Conservation (phyloP, 768 basidiomycete genomes). For the Saitozyma podzolica region DNA sequence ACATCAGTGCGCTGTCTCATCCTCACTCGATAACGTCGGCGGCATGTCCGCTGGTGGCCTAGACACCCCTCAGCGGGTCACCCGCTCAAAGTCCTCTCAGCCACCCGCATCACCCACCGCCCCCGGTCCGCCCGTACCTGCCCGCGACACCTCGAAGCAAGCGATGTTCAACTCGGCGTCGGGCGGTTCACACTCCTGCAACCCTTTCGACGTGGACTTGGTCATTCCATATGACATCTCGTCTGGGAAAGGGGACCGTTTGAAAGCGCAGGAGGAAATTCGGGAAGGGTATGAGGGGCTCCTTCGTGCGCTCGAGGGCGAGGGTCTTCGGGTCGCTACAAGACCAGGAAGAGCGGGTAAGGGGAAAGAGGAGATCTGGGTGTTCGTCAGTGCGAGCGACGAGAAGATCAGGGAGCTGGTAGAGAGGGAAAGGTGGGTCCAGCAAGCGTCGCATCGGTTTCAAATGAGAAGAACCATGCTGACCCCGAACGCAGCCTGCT, state of each 20-base stretch:
- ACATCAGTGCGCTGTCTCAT: too few relatives aligned
- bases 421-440: conserved; percentile 69
- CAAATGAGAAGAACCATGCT: background rate
- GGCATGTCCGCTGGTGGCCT: too few relatives aligned
- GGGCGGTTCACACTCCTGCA: conserved; percentile 22
- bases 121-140: conserved; percentile 38
- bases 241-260: conserved; percentile 19
- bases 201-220: conserved; percentile 45
- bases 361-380: conserved; percentile 50
- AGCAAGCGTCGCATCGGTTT: too few relatives aligned
- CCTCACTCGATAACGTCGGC: too few relatives aligned
- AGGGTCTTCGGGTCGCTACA: conserved; percentile 43
- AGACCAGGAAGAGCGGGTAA: conserved; percentile 24
- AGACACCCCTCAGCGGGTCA: conserved; percentile 29
- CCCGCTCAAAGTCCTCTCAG: conserved; percentile 34
- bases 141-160: conserved; percentile 17
- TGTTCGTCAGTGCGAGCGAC: conserved; percentile 72
- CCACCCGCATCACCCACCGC: conserved; percentile 25
- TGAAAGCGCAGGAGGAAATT: conserved; percentile 29
- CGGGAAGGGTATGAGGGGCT: conserved; percentile 40
- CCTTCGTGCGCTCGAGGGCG: conserved; percentile 36
- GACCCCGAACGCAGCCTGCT: conserved; percentile 76
- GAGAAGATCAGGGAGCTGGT: conserved; percentile 66
- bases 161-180: conserved; percentile 1
- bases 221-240: conserved; percentile 41